These are phyloP conservation scores for Malus asiatica DNA, from an alignment of 306 rosid species.

Conservation along the genomic window DNA sequence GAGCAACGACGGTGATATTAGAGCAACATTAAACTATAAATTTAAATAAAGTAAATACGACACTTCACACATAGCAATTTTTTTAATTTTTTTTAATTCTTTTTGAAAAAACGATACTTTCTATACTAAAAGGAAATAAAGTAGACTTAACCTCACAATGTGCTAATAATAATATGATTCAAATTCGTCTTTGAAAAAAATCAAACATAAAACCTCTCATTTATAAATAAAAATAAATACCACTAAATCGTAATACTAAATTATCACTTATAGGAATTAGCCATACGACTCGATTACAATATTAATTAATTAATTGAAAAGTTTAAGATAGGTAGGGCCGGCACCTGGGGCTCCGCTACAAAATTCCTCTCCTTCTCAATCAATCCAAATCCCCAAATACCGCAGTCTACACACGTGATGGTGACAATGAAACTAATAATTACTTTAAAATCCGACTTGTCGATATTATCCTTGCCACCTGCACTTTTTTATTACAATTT, in stretches of 20 bases:
- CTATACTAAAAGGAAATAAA: fast-evolving
- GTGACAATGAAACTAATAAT: not conserved
- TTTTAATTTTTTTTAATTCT: too few relatives aligned
- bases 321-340: not conserved
- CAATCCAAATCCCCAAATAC: not conserved
- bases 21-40: not conserved
- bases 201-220: fast-evolving
- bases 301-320: not conserved
- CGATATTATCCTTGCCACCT: slow-evolving; percentile 3
- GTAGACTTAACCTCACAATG: fast-evolving
- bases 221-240: too few relatives aligned
- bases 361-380: not conserved
- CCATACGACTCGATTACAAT: not conserved
- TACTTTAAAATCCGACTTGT: not conserved
- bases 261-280: not conserved
- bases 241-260: fast-evolving
- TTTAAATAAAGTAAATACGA: not conserved
- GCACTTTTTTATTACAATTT: not conserved
- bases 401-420: slow-evolving; percentile 12
- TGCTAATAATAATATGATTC: too few relatives aligned
- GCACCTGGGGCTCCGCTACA: not conserved
- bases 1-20: not conserved
- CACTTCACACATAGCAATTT: not conserved
- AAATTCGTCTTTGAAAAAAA: too few relatives aligned
- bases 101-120: too few relatives aligned